Percentiles rank a stretch among this genome's conserved stretches.
These are phyloP conservation scores for Magnusiomyces ingens DNA, from an alignment of 1,139 yeast genomes.

Conservation along the genomic window DNA sequence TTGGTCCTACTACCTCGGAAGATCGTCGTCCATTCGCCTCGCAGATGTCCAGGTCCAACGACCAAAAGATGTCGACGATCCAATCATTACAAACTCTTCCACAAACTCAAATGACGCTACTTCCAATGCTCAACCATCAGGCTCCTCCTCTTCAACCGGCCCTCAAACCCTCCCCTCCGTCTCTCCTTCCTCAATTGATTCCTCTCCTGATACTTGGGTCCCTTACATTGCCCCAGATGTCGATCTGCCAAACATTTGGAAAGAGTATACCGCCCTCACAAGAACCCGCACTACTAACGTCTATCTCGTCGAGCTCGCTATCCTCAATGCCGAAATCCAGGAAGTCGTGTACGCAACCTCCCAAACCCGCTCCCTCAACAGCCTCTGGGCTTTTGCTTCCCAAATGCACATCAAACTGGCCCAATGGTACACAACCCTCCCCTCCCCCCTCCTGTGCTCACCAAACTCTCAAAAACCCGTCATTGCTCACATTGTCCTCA, in stretches of 20 bases:
- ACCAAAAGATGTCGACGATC: slow-evolving; percentile 10
- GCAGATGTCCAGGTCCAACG: slow-evolving; percentile 20
- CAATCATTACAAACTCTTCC: slow-evolving; percentile 15
- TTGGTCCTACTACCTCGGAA: slow-evolving; percentile 25
- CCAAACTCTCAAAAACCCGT: slow-evolving; percentile 17
- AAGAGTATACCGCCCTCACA: slow-evolving; percentile 13
- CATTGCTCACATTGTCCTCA: slow-evolving; percentile 20
- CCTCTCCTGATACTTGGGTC: slow-evolving; percentile 13
- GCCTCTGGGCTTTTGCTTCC: slow-evolving; percentile 16
- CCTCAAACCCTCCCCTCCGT: no score
- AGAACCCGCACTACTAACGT: slow-evolving; percentile 9
- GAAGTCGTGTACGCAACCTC: slow-evolving; percentile 16
- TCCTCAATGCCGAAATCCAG: slow-evolving; percentile 15
- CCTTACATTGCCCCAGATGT: slow-evolving; percentile 13
- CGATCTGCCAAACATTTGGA: slow-evolving; percentile 14
- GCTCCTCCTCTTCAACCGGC: no score
- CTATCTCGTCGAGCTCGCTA: slow-evolving; percentile 12
- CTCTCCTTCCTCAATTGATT: no score
- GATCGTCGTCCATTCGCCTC: slow-evolving; percentile 23
- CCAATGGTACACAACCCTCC: slow-evolving; percentile 21
- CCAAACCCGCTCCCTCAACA: slow-evolving; percentile 8
- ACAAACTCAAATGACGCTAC: neutral
- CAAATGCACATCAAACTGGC: slow-evolving; percentile 18
- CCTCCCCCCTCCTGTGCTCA: slow-evolving; percentile 18
- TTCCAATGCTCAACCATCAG: slow-evolving; percentile 9